Percentiles rank a stretch among this genome's conserved stretches.
Conservation (phyloP, 768 basidiomycete genomes). For the Tulasnella sp. region DNA sequence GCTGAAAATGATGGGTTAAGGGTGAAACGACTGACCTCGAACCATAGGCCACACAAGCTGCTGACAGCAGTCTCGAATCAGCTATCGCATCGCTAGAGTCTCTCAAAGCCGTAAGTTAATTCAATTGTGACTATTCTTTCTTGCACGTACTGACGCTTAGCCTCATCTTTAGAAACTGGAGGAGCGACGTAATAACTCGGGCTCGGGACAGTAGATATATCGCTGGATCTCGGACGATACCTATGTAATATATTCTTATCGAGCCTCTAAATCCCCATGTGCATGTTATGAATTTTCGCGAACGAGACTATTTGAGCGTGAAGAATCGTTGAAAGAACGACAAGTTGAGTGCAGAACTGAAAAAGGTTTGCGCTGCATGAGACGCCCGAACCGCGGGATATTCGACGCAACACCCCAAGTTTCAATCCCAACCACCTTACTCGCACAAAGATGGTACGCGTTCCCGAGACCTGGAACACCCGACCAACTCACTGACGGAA, state of each 20-base stretch:
- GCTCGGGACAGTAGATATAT: neutral
- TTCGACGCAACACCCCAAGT: neutral
- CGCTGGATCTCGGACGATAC: neutral
- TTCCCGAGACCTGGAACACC: neutral
- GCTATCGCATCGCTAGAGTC: slow-evolving; percentile 13
- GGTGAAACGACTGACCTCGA: neutral
- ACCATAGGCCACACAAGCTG: slow-evolving; percentile 8
- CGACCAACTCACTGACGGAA: neutral
- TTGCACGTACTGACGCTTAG: neutral
- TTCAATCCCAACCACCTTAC: neutral
- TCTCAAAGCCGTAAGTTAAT: slow-evolving; percentile 4
- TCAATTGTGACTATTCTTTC: neutral
- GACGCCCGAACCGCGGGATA: neutral
- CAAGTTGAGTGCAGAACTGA: no score
- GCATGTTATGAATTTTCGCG: neutral
- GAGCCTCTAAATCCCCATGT: neutral
- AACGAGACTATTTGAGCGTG: neutral
- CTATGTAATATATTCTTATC: neutral
- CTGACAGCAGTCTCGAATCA: slow-evolving; percentile 14
- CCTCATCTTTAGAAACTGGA: slow-evolving; percentile 1
- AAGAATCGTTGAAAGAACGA: neutral
- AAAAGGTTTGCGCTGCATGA: no score
- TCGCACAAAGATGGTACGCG: slow-evolving; percentile 5
- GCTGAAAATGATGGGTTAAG: no score
- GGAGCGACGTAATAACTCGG: neutral